A percentile compares a stretch with the other conserved stretches of the same genome.
Evolutionary conservation across 768 basidiomycete species (phyloP).

Genomic region (Lentinula raphanica): DNA sequence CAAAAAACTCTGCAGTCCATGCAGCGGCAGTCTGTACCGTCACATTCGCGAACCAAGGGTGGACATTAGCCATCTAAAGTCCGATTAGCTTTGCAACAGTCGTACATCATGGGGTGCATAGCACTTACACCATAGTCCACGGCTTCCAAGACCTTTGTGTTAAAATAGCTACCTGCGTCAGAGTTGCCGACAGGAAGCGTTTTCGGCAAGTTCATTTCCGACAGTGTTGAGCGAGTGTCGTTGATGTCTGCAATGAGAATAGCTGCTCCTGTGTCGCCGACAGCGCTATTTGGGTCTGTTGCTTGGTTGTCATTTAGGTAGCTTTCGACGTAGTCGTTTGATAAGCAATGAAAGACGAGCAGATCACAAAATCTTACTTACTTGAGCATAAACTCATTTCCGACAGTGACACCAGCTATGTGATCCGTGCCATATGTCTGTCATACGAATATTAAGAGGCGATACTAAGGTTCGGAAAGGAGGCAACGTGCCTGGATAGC

Average conservation of each 20-base stretch:
- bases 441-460: too few species aligned
- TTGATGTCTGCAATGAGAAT: conserved; percentile 61
- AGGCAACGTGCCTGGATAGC: conserved; percentile 42
- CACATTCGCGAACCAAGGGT: conserved; percentile 90
- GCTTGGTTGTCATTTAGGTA: conserved; percentile 50
- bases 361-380: conserved; percentile 23
- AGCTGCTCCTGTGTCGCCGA: conserved; percentile 53
- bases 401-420: conserved; percentile 81
- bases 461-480: neutral
- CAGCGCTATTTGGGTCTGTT: conserved; percentile 48
- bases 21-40: conserved; percentile 59
- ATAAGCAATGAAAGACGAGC: neutral
- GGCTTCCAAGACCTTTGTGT: conserved; percentile 53
- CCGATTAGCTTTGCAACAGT: neutral
- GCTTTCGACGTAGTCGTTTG: too few species aligned
- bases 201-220: conserved; percentile 51
- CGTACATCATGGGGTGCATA: neutral
- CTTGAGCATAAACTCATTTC: conserved; percentile 89
- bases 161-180: conserved; percentile 87
- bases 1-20: conserved; percentile 84
- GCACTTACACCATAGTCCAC: conserved; percentile 64
- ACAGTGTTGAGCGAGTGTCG: conserved; percentile 56
- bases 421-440: conserved; percentile 67
- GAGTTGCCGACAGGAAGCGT: conserved; percentile 69
- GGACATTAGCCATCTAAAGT: conserved; percentile 78